Evolutionary conservation across 805 yeast species (phyloP).

Genomic region (Lipomyces orientalis): DNA sequence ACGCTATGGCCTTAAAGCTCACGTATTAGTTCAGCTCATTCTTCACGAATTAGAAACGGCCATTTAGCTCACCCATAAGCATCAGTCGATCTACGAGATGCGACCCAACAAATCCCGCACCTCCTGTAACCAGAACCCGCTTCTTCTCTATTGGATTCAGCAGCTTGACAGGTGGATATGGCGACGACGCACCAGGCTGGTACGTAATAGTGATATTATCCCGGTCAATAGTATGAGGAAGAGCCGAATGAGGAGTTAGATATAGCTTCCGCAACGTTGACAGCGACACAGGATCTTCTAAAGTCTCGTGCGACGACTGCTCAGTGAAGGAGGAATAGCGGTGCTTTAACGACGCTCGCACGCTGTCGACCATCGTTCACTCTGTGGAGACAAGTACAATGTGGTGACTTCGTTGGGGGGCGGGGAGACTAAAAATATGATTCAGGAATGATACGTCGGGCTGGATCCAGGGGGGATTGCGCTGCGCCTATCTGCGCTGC

Average conservation of each 20-base stretch:
- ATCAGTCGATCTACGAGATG: slow-evolving; percentile 42
- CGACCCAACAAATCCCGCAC: slow-evolving; percentile 43
- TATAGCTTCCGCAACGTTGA: slow-evolving; percentile 29
- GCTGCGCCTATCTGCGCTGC: too few species aligned
- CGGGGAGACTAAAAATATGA: too few species aligned
- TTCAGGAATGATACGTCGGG: neutral
- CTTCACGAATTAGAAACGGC: neutral
- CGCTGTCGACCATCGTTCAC: slow-evolving; percentile 28
- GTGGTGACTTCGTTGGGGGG: too few species aligned
- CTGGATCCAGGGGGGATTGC: too few species aligned
- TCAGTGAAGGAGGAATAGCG: slow-evolving; percentile 21
- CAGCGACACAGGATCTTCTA: neutral
- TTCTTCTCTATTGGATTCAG: slow-evolving; percentile 41
- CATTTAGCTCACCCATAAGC: slow-evolving; percentile 35
- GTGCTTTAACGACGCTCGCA: slow-evolving; percentile 27
- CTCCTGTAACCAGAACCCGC: slow-evolving; percentile 42
- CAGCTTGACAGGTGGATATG: slow-evolving; percentile 39
- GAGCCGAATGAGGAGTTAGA: slow-evolving; percentile 33
- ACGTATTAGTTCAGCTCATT: neutral
- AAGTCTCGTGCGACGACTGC: slow-evolving; percentile 10
- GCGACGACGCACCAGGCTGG: slow-evolving; percentile 24
- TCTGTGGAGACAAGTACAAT: neutral
- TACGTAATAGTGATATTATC: slow-evolving; percentile 30
- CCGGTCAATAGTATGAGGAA: slow-evolving; percentile 27
- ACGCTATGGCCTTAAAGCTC: slow-evolving; percentile 36